A percentile compares a stretch with the other conserved stretches of the same genome.
These are phyloP conservation scores for Sporothrix mexicana DNA, from an alignment of 2,329 filamentous ascomycete genomes.

Conservation along the genomic window DNA sequence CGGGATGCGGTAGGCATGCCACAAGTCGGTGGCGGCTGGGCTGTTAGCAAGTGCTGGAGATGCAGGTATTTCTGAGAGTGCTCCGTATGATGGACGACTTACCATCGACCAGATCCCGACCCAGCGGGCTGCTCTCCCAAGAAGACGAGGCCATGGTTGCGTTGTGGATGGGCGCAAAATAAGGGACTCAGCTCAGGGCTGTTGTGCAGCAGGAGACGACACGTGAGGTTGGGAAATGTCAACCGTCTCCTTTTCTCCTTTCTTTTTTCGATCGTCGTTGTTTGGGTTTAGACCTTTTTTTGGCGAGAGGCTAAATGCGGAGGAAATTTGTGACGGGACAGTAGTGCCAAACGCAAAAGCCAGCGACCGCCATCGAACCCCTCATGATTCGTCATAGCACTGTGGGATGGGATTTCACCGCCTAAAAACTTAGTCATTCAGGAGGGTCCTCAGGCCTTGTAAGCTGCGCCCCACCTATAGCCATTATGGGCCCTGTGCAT, in stretches of 20 bases:
- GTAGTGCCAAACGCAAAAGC: background rate
- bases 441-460: background rate
- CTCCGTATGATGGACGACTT: background rate
- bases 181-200: background rate
- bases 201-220: background rate
- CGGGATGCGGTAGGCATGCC: slow-evolving; percentile 55
- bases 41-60: slow-evolving; percentile 17
- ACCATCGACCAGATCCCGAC: slow-evolving; percentile 25
- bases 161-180: background rate
- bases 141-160: slow-evolving; percentile 33
- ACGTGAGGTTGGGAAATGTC: slow-evolving; percentile 3
- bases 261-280: background rate
- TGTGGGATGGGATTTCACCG: background rate
- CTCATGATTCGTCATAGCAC: slow-evolving; percentile 26
- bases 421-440: slow-evolving; percentile 23
- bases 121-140: slow-evolving; percentile 28
- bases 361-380: slow-evolving; percentile 20
- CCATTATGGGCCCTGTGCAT: background rate
- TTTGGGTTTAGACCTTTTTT: slow-evolving; percentile 8
- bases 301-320: slow-evolving; percentile 20
- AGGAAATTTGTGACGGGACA: slow-evolving; percentile 13
- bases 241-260: background rate
- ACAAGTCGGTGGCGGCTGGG: slow-evolving; percentile 47
- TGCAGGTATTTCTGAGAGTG: background rate
- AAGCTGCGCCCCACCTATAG: slow-evolving; percentile 6